A percentile compares a stretch with the other conserved stretches of the same genome.
phyloP scores from a whole-genome alignment of 2,329 filamentous ascomycete species.

The Sphaerulina vaccinii region DNA sequence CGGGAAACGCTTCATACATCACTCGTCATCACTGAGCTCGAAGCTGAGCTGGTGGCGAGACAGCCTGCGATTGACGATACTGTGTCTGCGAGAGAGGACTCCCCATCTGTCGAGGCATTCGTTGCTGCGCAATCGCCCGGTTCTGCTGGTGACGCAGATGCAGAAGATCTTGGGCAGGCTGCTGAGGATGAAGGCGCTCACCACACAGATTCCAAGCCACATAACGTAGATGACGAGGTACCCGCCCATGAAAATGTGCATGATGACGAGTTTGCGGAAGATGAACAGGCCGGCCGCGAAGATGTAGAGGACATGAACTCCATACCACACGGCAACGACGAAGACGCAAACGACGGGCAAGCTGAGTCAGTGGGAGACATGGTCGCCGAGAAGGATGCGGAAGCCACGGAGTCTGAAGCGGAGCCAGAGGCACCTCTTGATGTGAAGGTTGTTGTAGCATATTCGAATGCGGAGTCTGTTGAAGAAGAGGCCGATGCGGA shows the following conservation, averaged over 20 bases:
- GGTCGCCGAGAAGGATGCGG: neutral
- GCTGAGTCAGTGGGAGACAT: neutral
- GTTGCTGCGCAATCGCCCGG: neutral
- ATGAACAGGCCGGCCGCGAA: no score
- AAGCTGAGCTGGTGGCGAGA: neutral
- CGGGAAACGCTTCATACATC: conserved; percentile 5
- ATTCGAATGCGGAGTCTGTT: neutral
- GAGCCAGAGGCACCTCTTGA: neutral
- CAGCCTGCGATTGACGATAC: neutral
- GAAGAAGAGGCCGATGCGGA: neutral
- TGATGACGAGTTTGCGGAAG: no score
- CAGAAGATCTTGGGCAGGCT: neutral
- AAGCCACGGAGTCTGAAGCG: neutral
- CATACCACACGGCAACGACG: no score
- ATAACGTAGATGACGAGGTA: neutral
- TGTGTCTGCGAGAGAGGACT: neutral
- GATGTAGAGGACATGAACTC: no score
- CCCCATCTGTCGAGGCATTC: neutral
- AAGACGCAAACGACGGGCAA: neutral
- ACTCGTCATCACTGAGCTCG: conserved; percentile 10
- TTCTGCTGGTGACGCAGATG: neutral
- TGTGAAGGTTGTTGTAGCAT: neutral
- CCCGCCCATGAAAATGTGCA: no score
- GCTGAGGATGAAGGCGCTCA: neutral
- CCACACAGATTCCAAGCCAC: neutral